These are phyloP conservation scores for Talaromyces sp. DNA, from an alignment of 2,329 filamentous ascomycete genomes.

Conservation along the genomic window DNA sequence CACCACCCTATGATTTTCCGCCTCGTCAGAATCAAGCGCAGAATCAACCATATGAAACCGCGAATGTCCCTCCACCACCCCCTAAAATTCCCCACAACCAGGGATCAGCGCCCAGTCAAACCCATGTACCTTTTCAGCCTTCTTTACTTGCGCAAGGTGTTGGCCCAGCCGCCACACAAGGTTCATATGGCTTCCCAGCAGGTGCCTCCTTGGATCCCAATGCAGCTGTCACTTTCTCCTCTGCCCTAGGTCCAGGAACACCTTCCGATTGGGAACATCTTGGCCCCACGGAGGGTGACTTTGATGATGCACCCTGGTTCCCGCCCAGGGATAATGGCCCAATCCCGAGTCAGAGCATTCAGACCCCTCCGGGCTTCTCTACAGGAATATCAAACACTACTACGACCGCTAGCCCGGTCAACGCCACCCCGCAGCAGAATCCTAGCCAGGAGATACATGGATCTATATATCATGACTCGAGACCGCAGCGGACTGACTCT, in stretches of 20 bases:
- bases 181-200: conserved; percentile 19
- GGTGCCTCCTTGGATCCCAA: conserved; percentile 15
- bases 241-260: conserved; percentile 44
- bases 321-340: conserved; percentile 18
- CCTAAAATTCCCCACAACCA: conserved; percentile 46
- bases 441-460: conserved; percentile 8
- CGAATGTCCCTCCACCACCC: conserved; percentile 39
- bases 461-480: conserved; percentile 1
- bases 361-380: conserved; percentile 16
- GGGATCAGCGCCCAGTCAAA: conserved; percentile 28
- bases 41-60: conserved; percentile 20
- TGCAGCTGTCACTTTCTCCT: conserved; percentile 28
- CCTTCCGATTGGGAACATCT: conserved; percentile 55
- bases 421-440: conserved; percentile 13
- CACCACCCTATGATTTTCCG: conserved; percentile 23
- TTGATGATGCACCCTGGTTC: conserved; percentile 40
- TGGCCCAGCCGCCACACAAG: conserved; percentile 20
- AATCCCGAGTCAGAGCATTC: conserved; percentile 9
- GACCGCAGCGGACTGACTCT: conserved; percentile 7
- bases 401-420: conserved; percentile 3
- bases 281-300: conserved; percentile 35
- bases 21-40: background rate
- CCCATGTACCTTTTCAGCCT: conserved; percentile 18
- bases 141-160: conserved; percentile 19
- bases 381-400: conserved; percentile 7